Base-by-base conservation (phyloP, 345 rosid species). In the Ailanthus altissimus region DNA sequence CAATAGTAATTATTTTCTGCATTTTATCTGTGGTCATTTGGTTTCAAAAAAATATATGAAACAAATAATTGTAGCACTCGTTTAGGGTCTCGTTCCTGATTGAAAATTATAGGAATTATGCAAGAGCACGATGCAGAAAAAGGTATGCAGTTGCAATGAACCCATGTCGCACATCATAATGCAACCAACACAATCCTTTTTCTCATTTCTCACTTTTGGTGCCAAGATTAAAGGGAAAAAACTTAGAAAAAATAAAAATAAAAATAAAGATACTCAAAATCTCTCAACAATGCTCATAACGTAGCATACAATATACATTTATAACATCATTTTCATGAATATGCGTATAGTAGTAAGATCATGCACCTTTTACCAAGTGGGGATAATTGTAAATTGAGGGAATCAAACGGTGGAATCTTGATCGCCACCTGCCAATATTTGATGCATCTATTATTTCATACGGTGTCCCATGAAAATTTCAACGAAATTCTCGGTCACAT, bases 401-500 rank as follows among this genome's bases (percentile, higher is more conserved):
- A 23, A 42, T 63, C 50, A 23, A 32, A 76, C 16, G 73, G 65
- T 45, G 11, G 66, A 58, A 18, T 77, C 58, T 70, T 20, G 16
- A 63, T 64, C 38, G 43, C 58, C 46, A 28, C 43, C 13, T 6
- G 51, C 13, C 10, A 15, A 50, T 4, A 26, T 65, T 32, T 18
- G 60, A 65, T 70, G 46, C 71, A 61, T 32, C 38, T 32, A 32
- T 32, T 32, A 32, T 32, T 32, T 32, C 58, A 2, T 53, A 18
- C 59, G 26, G 59, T 54, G 69, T 65, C 69, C 79, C 36, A 70
- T 45, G 53, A 63, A 80, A 70, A 62, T 60, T 56, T 54, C 26
- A 47, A 28, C 38, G 56, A 61, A 61, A 47, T 46, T 75, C 70
- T 72, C 65, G 82, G 78, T 82, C 82, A 75, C 80, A 54, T 60